Conservation (phyloP, 768 basidiomycete species). For the Coprinopsis marcescibilis region DNA sequence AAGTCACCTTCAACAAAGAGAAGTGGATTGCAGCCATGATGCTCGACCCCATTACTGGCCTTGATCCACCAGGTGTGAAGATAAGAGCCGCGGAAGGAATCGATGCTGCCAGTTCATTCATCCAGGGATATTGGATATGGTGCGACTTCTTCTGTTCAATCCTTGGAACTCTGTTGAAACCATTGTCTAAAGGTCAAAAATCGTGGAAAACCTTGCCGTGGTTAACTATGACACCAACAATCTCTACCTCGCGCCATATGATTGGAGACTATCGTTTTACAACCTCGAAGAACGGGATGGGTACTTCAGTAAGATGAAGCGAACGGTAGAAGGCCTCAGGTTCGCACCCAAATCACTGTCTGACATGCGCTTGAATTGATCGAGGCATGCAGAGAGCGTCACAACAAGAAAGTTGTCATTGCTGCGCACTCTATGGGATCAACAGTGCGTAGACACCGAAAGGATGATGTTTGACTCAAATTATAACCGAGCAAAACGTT, state of each 20-base stretch:
- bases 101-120: conserved; percentile 80
- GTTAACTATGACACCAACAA: conserved; percentile 93
- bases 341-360: conserved; percentile 18
- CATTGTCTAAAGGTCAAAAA: conserved; percentile 59
- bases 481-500: no score
- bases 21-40: conserved; percentile 88
- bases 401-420: conserved; percentile 75
- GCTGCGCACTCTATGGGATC: conserved; percentile 85
- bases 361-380: not conserved
- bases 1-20: conserved; percentile 77
- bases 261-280: conserved; percentile 84
- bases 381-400: conserved; percentile 43
- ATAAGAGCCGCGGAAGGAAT: conserved; percentile 91
- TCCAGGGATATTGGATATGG: conserved; percentile 96
- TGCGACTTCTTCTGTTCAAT: conserved; percentile 21
- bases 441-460: conserved; percentile 46
- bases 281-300: conserved; percentile 91
- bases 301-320: conserved; percentile 81
- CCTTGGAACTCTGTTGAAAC: not conserved
- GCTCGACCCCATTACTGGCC: conserved; percentile 85
- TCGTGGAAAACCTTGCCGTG: conserved; percentile 90
- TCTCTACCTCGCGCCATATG: conserved; percentile 78
- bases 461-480: conserved; percentile 8
- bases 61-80: conserved; percentile 82
- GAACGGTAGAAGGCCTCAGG: conserved; percentile 76